Base-by-base conservation (phyloP, 305 asterid genomes). In the Fraxinus sp. region DNA sequence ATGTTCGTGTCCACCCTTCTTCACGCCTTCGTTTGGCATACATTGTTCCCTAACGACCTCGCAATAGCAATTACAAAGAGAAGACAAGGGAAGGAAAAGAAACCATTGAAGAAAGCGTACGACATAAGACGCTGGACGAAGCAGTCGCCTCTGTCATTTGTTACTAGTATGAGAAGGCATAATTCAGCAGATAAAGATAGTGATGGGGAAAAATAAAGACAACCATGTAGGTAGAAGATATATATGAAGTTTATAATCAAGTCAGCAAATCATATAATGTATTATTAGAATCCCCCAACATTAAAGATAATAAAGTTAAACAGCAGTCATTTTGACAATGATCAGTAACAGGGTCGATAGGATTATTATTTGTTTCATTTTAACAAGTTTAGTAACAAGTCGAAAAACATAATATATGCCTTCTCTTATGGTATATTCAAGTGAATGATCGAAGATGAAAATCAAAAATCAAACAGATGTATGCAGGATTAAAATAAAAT, bases 11-110 rank as follows among this genome's bases (percentile, higher is more conserved):
- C 98, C 64, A 95, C 98, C 0, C 89, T 95, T 36, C 93, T 95
- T 55, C 99, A 95, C 74, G 98, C 96, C 52, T 89, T 95, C 39
- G 78, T 90, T 18, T 94, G 98, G 98, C 82, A 59, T 20, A 93
- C 97, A 0, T 49, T 95, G 82, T 93, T 95, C 90, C 99, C 99
- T 5, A 95, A 95, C 26, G 99, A 95, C 83, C 92, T 94, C 1
- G 98, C 99, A 82, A 95, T 95, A 62, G 98, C 98, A 89, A 93
- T 93, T 32, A 91, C 96, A 2, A 90, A 92, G 93, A 88, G 82
- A 59, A 84, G 88, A 30, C 86, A 73, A 1, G 85, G 78, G 41
- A 89, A 90, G 84, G 93, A 90, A 78, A 95, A 87, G 89, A 95
- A 88, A 72, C 91, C 92, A 0, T 11, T 77, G 55, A 94, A 88